A percentile compares a stretch with the other conserved stretches of the same genome.
Conservation (phyloP, 2,329 filamentous ascomycete species). For the Hymenoscyphus scutula region DNA sequence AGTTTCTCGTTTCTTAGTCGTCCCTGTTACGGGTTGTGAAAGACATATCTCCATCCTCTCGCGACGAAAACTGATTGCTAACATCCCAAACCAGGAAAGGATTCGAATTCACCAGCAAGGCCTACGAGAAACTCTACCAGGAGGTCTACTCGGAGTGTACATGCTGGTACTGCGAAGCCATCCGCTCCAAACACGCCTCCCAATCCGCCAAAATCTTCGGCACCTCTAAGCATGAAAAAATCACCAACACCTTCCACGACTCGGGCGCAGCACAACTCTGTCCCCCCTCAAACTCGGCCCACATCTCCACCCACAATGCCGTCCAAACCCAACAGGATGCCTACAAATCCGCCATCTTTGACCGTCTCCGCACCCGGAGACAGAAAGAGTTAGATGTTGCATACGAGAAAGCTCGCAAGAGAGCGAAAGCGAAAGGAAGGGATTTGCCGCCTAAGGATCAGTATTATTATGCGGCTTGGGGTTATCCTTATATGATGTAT, state of each 20-base stretch:
- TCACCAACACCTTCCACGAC: constrained; percentile 46
- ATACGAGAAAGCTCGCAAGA: constrained; percentile 53
- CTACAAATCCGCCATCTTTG: constrained; percentile 30
- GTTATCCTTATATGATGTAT: constrained; percentile 50
- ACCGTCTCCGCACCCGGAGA: constrained; percentile 32
- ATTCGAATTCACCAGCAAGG: constrained; percentile 72
- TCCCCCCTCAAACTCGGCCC: constrained; percentile 57
- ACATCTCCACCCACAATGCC: constrained; percentile 73
- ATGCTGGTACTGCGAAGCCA: constrained; percentile 80
- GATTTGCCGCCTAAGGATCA: constrained; percentile 47
- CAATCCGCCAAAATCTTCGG: constrained; percentile 46
- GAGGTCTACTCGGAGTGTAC: constrained; percentile 74
- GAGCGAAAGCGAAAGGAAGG: constrained; percentile 50
- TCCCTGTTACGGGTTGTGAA: background rate
- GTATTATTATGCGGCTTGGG: constrained; percentile 47
- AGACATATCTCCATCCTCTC: background rate
- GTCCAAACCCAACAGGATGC: constrained; percentile 42
- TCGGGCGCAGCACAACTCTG: constrained; percentile 50
- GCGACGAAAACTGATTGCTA: background rate
- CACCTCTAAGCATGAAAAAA: constrained; percentile 46
- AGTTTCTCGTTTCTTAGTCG: background rate
- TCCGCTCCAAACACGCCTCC: constrained; percentile 55
- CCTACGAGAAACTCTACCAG: constrained; percentile 62
- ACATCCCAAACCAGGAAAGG: constrained; percentile 36
- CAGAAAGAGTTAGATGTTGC: constrained; percentile 48